phyloP scores from a whole-genome alignment of 2,329 filamentous ascomycete genomes.

The Ophiosphaerella herpotricha region DNA sequence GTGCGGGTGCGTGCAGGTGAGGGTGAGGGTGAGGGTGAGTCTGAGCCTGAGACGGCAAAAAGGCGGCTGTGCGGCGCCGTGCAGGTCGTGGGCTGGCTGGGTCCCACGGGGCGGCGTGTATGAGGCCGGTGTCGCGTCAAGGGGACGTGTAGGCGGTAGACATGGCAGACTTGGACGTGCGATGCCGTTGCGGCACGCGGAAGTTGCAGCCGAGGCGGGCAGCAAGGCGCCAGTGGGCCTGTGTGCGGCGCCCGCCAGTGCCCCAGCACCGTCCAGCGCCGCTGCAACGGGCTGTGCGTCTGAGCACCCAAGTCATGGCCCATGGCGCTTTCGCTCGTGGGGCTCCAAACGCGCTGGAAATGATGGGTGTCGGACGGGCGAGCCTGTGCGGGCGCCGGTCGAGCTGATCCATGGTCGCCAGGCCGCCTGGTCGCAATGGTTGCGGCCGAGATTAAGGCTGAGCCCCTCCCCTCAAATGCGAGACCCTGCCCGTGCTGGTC shows the following conservation, averaged over 20 bases:
- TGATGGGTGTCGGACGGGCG: conserved; percentile 20
- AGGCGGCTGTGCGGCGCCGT: conserved; percentile 32
- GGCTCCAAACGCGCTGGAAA: conserved; percentile 22
- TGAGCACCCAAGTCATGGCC: not conserved
- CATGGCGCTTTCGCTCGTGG: conserved; percentile 9
- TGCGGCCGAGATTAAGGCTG: conserved; percentile 17
- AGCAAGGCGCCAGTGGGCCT: conserved; percentile 4
- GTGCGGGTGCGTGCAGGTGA: conserved; percentile 1
- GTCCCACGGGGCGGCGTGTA: not conserved
- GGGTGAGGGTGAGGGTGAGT: conserved; percentile 3
- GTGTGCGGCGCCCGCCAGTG: not conserved
- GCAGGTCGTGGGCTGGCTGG: conserved; percentile 7
- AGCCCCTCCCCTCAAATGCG: conserved; percentile 23
- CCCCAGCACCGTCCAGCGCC: no score
- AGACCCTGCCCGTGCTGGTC: conserved; percentile 9
- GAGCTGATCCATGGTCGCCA: no score
- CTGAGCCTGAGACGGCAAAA: conserved; percentile 10
- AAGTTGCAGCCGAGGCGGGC: conserved; percentile 26
- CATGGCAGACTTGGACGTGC: not conserved
- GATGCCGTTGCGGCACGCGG: conserved; percentile 16
- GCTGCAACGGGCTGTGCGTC: no score
- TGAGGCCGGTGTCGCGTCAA: conserved; percentile 2
- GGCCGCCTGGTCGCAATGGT: conserved; percentile 1
- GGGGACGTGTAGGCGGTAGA: conserved; percentile 7
- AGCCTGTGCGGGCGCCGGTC: conserved; percentile 9